These are phyloP conservation scores for Apium graveolens DNA, from an alignment of 129 eudicot species.

Conservation along the genomic window DNA sequence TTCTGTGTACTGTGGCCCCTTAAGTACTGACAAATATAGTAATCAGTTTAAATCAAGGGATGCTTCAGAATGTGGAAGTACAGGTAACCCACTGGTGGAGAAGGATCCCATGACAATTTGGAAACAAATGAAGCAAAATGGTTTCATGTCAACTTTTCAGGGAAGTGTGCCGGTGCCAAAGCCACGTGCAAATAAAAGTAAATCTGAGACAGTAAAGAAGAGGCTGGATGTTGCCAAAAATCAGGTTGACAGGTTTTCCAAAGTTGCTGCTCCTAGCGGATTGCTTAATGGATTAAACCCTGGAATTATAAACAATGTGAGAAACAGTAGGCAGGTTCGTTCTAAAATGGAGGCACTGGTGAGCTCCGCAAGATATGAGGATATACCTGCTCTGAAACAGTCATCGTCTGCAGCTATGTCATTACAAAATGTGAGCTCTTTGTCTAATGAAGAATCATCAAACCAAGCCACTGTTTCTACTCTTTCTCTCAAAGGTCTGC, in stretches of 20 bases:
- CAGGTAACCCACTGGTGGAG: slow-evolving; percentile 45
- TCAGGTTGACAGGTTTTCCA: slow-evolving; percentile 70
- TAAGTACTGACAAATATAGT: slow-evolving; percentile 25
- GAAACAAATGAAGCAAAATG: slow-evolving; percentile 83
- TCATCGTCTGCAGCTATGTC: slow-evolving; percentile 43
- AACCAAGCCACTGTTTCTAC: slow-evolving; percentile 51
- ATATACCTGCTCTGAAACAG: slow-evolving; percentile 49
- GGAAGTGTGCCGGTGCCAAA: slow-evolving; percentile 39
- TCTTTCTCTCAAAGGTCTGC: slow-evolving; percentile 68
- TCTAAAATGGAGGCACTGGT: slow-evolving; percentile 83
- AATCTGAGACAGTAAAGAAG: slow-evolving; percentile 44
- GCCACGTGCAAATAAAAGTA: slow-evolving; percentile 54
- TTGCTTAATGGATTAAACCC: slow-evolving; percentile 75
- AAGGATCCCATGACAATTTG: slow-evolving; percentile 60
- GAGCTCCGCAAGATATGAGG: slow-evolving; percentile 50
- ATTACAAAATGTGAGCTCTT: slow-evolving; percentile 46
- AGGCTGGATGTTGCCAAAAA: slow-evolving; percentile 72
- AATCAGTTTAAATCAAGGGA: slow-evolving; percentile 35
- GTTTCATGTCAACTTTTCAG: slow-evolving; percentile 53
- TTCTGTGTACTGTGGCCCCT: slow-evolving; percentile 31
- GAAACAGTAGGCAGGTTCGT: slow-evolving; percentile 85
- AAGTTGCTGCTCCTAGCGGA: slow-evolving; percentile 94
- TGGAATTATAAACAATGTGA: slow-evolving; percentile 84
- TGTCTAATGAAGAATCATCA: slow-evolving; percentile 60
- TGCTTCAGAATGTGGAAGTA: slow-evolving; percentile 60